These are phyloP conservation scores for Pseudogymnoascus sp. DNA, from an alignment of 2,329 filamentous ascomycete species.

Conservation along the genomic window DNA sequence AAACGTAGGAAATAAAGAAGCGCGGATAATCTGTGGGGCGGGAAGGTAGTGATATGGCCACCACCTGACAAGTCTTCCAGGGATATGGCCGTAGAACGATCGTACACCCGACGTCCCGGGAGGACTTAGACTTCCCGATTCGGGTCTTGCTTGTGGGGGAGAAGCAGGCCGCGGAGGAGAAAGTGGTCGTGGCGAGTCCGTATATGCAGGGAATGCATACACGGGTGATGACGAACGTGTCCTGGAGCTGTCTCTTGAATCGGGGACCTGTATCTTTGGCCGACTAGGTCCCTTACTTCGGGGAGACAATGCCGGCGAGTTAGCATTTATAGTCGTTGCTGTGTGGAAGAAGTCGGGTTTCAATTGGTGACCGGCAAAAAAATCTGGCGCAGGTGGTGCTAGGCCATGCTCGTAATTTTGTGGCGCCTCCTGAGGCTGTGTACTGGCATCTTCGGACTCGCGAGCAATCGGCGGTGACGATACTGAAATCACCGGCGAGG, in stretches of 20 bases:
- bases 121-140: background rate
- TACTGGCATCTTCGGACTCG: slow-evolving; percentile 29
- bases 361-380: slow-evolving; percentile 28
- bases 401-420: slow-evolving; percentile 34
- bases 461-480: slow-evolving; percentile 19
- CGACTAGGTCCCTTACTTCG: slow-evolving; percentile 17
- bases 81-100: slow-evolving; percentile 18
- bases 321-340: background rate
- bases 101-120: slow-evolving; percentile 14
- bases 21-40: slow-evolving; percentile 58
- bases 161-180: slow-evolving; percentile 15
- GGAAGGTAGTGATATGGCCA: slow-evolving; percentile 74
- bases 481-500: slow-evolving; percentile 28
- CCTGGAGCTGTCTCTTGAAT: slow-evolving; percentile 25
- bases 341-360: slow-evolving; percentile 26
- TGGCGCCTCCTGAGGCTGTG: slow-evolving; percentile 20
- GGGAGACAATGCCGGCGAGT: slow-evolving; percentile 17
- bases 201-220: slow-evolving; percentile 27
- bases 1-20: slow-evolving; percentile 80
- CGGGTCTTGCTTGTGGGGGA: background rate
- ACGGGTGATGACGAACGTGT: slow-evolving; percentile 24
- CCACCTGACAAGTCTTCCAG: slow-evolving; percentile 48
- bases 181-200: slow-evolving; percentile 26
- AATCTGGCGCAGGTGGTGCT: slow-evolving; percentile 33
- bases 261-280: slow-evolving; percentile 25